These are phyloP conservation scores for Dendrobium officinale DNA, from an alignment of 106 monocot genomes.

Conservation along the genomic window DNA sequence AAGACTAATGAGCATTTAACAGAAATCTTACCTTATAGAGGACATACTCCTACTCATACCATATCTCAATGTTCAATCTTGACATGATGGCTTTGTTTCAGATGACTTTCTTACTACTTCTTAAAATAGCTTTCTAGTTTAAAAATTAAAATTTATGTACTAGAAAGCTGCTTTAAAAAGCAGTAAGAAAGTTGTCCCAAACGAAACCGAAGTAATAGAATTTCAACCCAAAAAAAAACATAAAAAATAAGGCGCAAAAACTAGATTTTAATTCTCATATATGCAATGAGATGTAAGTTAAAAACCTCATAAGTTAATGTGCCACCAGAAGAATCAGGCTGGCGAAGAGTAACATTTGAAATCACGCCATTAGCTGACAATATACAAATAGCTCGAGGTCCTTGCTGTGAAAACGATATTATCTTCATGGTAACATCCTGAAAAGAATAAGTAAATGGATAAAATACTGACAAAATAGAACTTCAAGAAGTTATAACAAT, in stretches of 20 bases:
- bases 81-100: neutral
- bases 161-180: too few species aligned
- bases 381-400: slow-evolving; percentile 48
- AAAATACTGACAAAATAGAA: neutral
- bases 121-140: too few species aligned
- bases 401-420: slow-evolving; percentile 68
- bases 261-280: neutral
- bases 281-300: neutral
- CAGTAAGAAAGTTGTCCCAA: too few species aligned
- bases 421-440: slow-evolving; percentile 79
- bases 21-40: too few species aligned
- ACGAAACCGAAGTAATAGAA: too few species aligned
- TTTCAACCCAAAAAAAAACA: neutral
- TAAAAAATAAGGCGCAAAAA: neutral
- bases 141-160: too few species aligned
- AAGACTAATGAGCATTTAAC: too few species aligned
- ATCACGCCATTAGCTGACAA: slow-evolving; percentile 69
- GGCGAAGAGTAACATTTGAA: slow-evolving; percentile 74
- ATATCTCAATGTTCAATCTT: neutral
- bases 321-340: slow-evolving; percentile 72
- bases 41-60: neutral
- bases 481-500: neutral
- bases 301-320: slow-evolving; percentile 80
- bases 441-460: neutral
- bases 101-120: too few species aligned